Base-by-base conservation (phyloP, 768 basidiomycete species). In the Boletus barrowsii region DNA sequence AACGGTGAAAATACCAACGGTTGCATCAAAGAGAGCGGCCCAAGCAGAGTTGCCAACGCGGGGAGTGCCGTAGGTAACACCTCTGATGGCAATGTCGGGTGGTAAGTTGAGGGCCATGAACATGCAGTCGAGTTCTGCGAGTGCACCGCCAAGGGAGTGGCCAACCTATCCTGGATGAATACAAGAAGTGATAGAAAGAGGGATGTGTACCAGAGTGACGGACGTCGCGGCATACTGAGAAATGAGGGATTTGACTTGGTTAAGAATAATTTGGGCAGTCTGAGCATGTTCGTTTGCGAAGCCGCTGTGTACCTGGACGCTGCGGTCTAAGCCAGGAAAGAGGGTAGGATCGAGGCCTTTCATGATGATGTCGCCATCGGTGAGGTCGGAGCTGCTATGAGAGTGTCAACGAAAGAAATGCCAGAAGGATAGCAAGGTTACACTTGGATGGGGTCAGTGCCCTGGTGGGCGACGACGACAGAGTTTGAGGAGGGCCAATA, bases 381-480 rank as follows among this genome's bases (percentile, higher is more conserved):
- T 84, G 46, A 84, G 66, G 47, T 76, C 68, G 2, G 83, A 75
- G n/a, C 77, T 41, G 49, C 81, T 82, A 49, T 35, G 43, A 17
- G 32, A 51, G 41, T 8, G 43, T 60, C 7, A 52, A 44, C 26
- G 24, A 24, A 41, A n/a, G 33, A 6, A 18, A 14, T 1, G n/a
- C 22, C 18, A 53, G 40, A 24, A 8, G 18, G 41, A 15, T 20
- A 10, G 26, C 9, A 53, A 35, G 51, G 75, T 65, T 58, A 83
- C 83, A 86, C 59, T 53, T 79, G 64, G 0, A 70, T 76, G 8
- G 83, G 80, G 55, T 86, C 80, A 6, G 84, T 85, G 15, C 84
- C 84, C 62, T 86, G 73, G 57, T 84, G 83, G 1, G 78, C 79
- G 9, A 85, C 81, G n/a, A 86, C 75, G 36, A 84, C 74, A 3